Percentiles rank a stretch among this genome's conserved stretches.
These are phyloP conservation scores for Moesziomyces aphidis DNA, from an alignment of 1,284 basidiomycete genomes.

Conservation along the genomic window DNA sequence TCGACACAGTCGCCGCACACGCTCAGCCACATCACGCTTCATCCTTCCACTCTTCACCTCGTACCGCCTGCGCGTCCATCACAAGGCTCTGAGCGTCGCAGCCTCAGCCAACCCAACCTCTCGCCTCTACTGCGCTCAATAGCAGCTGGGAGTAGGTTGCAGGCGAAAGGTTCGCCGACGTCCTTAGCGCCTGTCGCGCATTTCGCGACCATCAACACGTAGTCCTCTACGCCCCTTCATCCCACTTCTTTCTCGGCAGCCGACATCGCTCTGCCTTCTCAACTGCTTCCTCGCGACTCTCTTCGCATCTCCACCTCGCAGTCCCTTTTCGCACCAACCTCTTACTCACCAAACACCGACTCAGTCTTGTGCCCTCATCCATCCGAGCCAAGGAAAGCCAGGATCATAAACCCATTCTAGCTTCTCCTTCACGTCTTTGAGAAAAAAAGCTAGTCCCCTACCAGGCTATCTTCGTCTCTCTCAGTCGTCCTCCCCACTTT, in stretches of 20 bases:
- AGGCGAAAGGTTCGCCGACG: slow-evolving; percentile 5
- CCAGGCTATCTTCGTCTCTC: slow-evolving; percentile 3
- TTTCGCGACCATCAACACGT: slow-evolving; percentile 18
- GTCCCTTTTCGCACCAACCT: neutral
- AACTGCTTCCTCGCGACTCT: slow-evolving; percentile 20
- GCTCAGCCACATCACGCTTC: slow-evolving; percentile 7
- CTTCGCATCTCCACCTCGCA: slow-evolving; percentile 19
- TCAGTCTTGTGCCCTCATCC: slow-evolving; percentile 6
- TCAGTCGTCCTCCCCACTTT: slow-evolving; percentile 4
- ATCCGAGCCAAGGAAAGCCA: slow-evolving; percentile 21
- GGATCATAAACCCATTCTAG: neutral
- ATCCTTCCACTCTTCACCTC: slow-evolving; percentile 2
- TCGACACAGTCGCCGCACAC: neutral
- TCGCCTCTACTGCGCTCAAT: slow-evolving; percentile 13
- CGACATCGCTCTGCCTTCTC: slow-evolving; percentile 49
- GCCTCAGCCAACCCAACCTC: slow-evolving; percentile 1
- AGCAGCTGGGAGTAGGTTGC: slow-evolving; percentile 21
- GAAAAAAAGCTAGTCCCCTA: neutral
- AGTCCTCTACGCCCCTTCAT: slow-evolving; percentile 1
- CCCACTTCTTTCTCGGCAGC: slow-evolving; percentile 22
- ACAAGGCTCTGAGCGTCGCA: slow-evolving; percentile 22
- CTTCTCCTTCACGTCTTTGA: slow-evolving; percentile 10
- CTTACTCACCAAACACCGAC: neutral
- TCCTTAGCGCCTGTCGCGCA: slow-evolving; percentile 23
- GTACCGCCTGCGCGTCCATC: slow-evolving; percentile 3